Evolutionary conservation across 257 asterid species (phyloP).

Genomic region (Capsicum baccatum): DNA sequence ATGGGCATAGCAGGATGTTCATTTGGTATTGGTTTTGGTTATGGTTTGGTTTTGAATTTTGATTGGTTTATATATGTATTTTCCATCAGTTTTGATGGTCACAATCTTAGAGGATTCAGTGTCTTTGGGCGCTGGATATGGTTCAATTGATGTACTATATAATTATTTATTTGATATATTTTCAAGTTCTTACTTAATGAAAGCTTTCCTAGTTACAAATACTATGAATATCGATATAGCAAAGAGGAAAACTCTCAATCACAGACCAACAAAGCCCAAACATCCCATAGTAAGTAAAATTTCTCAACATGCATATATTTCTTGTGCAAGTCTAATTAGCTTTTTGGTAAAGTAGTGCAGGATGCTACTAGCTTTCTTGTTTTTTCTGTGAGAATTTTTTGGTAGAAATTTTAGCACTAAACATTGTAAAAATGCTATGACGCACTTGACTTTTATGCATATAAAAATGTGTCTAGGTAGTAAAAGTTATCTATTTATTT

Average conservation of each 20-base stretch:
- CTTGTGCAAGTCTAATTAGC: neutral
- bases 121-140: too few species aligned
- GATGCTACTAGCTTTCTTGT: neutral
- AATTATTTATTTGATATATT: neutral
- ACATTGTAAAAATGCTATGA: neutral
- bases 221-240: constrained; percentile 70
- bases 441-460: too few species aligned
- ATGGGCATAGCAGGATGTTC: too few species aligned
- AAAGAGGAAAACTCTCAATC: constrained; percentile 69
- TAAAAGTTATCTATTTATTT: too few species aligned
- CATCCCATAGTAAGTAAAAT: constrained; percentile 51
- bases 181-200: constrained; percentile 81
- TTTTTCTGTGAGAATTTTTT: neutral
- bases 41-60: too few species aligned
- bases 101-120: too few species aligned
- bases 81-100: too few species aligned
- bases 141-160: too few species aligned
- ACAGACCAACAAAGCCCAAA: constrained; percentile 56
- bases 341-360: neutral
- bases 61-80: too few species aligned
- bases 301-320: constrained; percentile 24
- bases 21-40: too few species aligned
- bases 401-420: neutral
- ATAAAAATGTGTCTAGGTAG: too few species aligned
- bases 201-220: constrained; percentile 78